Conservation (phyloP, 2,329 filamentous ascomycete species). For the Paecilomyces formosus region DNA sequence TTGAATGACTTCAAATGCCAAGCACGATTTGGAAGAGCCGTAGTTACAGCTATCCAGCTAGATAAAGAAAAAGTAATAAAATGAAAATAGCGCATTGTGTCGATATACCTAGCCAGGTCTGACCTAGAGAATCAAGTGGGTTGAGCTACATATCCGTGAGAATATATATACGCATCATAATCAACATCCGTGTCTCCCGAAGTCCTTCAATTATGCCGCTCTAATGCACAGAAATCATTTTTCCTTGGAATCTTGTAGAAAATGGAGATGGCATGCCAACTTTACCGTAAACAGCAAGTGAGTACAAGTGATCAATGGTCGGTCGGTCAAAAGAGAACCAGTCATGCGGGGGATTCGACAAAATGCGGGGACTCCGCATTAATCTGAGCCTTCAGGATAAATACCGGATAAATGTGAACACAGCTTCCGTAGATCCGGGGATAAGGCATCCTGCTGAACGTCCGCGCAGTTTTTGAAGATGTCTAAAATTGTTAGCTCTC, state of each 20-base stretch:
- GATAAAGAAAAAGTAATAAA: background rate
- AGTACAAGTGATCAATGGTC: background rate
- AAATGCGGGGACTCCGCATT: background rate
- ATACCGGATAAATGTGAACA: background rate
- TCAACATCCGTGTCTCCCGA: too few relatives aligned
- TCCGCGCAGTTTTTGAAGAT: background rate
- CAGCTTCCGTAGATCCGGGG: background rate
- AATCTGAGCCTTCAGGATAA: background rate
- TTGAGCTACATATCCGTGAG: background rate
- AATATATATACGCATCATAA: too few relatives aligned
- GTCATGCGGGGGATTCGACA: background rate
- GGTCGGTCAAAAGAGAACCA: too few relatives aligned
- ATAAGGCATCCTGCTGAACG: background rate
- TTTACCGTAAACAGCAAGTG: background rate
- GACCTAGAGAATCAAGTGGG: background rate
- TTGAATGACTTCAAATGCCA: constrained; percentile 44
- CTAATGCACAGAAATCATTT: background rate
- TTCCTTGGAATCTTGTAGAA: background rate
- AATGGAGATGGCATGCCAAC: background rate
- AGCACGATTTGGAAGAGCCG: background rate
- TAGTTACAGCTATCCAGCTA: background rate
- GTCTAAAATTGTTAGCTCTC: background rate
- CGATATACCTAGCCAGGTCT: background rate
- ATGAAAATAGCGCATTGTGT: background rate
- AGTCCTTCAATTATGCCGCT: background rate